Percentiles rank a stretch among this genome's conserved stretches.
These are phyloP conservation scores for Mallotus repandus DNA, from an alignment of 441 rosid species.

Conservation along the genomic window DNA sequence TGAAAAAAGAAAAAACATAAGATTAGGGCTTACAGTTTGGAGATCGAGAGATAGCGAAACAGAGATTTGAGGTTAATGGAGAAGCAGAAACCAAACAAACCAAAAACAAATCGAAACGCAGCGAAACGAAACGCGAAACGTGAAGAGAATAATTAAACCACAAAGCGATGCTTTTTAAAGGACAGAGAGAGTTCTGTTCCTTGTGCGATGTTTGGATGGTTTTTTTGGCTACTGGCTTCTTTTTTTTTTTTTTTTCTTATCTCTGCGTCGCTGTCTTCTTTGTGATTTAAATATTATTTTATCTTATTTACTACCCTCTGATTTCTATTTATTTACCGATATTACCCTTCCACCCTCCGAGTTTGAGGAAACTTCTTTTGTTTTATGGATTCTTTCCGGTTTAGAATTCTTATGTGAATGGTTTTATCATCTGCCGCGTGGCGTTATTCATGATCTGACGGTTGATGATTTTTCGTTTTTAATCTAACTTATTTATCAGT, in stretches of 20 bases:
- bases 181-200: conserved; percentile 23
- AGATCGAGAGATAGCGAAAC: conserved; percentile 31
- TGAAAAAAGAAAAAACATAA: not conserved
- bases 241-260: not conserved
- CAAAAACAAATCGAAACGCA: too few relatives aligned
- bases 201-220: conserved; percentile 19
- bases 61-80: conserved; percentile 18
- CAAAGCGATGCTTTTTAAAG: conserved; percentile 24
- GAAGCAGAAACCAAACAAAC: not conserved
- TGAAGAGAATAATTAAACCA: conserved; percentile 12
- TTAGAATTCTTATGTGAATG: not conserved
- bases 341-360: conserved; percentile 2
- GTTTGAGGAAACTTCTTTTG: not conserved
- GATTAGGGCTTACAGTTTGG: conserved; percentile 22
- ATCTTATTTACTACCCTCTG: conserved; percentile 20
- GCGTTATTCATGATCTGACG: not conserved
- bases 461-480: not conserved
- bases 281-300: conserved; percentile 32
- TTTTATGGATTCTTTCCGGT: not conserved
- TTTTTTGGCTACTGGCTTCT: conserved; percentile 32
- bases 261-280: conserved; percentile 31
- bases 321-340: conserved; percentile 13
- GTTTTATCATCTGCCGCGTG: not conserved
- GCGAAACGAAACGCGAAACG: conserved; percentile 6
- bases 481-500: not conserved